Evolutionary conservation across 2,329 filamentous ascomycete species (phyloP), one percentile per base, ranked within the genome.

Genomic region (Trichoderma sp.): DNA sequence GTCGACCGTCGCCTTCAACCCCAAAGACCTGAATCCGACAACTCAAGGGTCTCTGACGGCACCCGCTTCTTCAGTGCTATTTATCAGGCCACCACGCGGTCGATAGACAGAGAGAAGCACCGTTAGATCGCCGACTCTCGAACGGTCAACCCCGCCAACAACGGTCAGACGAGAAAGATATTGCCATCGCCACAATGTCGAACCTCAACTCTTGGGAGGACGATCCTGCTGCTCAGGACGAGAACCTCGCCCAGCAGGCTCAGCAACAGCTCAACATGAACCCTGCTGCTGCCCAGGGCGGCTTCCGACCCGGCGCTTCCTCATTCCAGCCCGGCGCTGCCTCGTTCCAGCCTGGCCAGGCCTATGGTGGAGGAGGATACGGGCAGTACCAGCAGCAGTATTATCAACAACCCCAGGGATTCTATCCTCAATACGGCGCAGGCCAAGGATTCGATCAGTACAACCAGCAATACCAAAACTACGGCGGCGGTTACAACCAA

Each of bases 151-250:
- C 56, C 54, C 63, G 60, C 68, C 46, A 67, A 58, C 56, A 34
- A 49, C 30, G n/a, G 21, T 34, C 26, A 59, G 30, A 30, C 58
- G 54, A 56, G 28, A 69, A 61, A 69, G 28, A 66, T 30, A 58
- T 30, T 49, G 43, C 64, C 26, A 69, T 71, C 68, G 85, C 68
- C 77, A 85, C 68, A 77, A 97, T 97, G 94, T 91, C 94, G 75
- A 90, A 94, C 80, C 91, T 93, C 76, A 94, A 97, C 81, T 97
- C 94, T 71, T 98, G 96, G 92, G 94, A 98, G 83, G 93, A 97
- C 77, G 92, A 94, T 77, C 89, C 90, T 76, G 85, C 90, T 67
- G 89, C 88, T 72, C 90, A 93, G 84, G 91, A 94, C 76, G 91
- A 92, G 75, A 88, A 88, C 79, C 88, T 97, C 80, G 88, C 92